Conservation (phyloP, 306 rosid genomes). For the Cucumis sativus region DNA sequence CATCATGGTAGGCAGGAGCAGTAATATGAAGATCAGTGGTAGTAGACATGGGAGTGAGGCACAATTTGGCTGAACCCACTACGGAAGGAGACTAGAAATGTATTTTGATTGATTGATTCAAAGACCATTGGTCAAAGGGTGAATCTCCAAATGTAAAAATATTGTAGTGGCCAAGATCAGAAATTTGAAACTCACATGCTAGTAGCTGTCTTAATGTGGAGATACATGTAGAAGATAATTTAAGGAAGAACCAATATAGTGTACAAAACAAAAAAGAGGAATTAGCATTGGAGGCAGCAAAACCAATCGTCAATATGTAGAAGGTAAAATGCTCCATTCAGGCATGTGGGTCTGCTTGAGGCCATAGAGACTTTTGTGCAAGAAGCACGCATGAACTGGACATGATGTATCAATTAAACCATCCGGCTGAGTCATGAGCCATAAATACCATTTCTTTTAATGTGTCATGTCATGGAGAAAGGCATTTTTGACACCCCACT, state of each 20-base stretch:
- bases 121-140: background rate
- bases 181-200: background rate
- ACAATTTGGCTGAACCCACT: background rate
- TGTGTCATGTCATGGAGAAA: background rate
- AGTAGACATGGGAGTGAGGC: background rate
- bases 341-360: background rate
- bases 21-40: background rate
- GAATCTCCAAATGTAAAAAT: background rate
- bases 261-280: background rate
- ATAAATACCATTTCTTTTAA: background rate
- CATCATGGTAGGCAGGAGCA: background rate
- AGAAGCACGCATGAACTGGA: background rate
- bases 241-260: background rate
- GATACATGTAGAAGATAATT: background rate
- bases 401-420: background rate
- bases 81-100: background rate
- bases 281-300: background rate
- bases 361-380: background rate
- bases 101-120: background rate
- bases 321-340: background rate
- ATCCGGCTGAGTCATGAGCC: background rate
- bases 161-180: background rate
- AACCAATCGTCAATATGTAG: background rate
- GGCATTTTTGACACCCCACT: too few species aligned
- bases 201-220: background rate